These are phyloP conservation scores for Puccinia novopanici DNA, from an alignment of 1,284 basidiomycete species.

Conservation along the genomic window DNA sequence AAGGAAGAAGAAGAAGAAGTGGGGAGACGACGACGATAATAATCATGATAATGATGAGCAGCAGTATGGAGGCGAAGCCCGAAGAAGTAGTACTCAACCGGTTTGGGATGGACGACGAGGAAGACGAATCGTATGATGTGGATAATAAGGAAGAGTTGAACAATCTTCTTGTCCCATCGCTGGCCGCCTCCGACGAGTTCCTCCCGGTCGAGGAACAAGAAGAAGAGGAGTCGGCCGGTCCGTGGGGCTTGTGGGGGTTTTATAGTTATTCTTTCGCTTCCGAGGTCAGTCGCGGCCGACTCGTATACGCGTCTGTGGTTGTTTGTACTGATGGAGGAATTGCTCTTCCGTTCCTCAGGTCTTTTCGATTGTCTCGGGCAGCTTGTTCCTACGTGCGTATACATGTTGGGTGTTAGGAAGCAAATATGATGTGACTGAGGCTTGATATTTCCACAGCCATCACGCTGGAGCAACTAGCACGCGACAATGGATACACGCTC, in stretches of 20 bases:
- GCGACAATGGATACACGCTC: constrained; percentile 73
- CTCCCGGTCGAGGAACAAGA: not conserved
- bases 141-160: constrained; percentile 13
- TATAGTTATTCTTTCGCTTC: constrained; percentile 43
- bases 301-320: not conserved
- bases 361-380: constrained; percentile 37
- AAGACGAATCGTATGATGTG: too few relatives aligned
- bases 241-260: constrained; percentile 37
- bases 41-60: not conserved
- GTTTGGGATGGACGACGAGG: constrained; percentile 13
- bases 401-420: constrained; percentile 72
- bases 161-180: not conserved
- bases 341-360: not conserved
- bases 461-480: constrained; percentile 76
- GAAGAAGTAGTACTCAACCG: not conserved
- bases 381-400: constrained; percentile 38
- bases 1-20: too few relatives aligned
- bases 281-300: constrained; percentile 22
- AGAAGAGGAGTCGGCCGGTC: not conserved
- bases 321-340: not conserved
- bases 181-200: not conserved
- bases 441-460: constrained; percentile 78
- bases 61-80: not conserved
- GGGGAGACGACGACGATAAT: too few relatives aligned
- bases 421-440: too few relatives aligned